Percentiles rank a stretch among this genome's conserved stretches.
phyloP scores from a whole-genome alignment of 148 eudicot genomes.

The Cornus kousa region DNA sequence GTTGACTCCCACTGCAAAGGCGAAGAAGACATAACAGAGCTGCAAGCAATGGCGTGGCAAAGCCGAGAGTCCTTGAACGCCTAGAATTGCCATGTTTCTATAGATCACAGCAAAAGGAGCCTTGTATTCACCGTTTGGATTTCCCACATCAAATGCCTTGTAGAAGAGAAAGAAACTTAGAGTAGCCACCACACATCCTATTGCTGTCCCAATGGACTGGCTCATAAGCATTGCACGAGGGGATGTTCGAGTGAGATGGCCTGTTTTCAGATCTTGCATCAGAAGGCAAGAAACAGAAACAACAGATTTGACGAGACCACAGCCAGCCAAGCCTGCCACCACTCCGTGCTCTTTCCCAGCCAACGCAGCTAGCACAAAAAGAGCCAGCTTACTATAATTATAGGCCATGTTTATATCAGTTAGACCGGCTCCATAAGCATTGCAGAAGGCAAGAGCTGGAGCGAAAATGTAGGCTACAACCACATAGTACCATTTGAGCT shows the following conservation, averaged over 20 bases:
- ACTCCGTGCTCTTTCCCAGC: constrained; percentile 22
- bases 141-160: constrained; percentile 24
- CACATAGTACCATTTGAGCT: constrained; percentile 25
- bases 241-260: constrained; percentile 23
- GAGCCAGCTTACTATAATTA: constrained; percentile 17
- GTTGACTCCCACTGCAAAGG: constrained; percentile 23
- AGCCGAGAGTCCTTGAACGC: constrained; percentile 24
- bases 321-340: constrained; percentile 25
- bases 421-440: constrained; percentile 12
- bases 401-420: constrained; percentile 22
- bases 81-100: background rate
- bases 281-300: constrained; percentile 13
- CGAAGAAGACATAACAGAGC: constrained; percentile 17
- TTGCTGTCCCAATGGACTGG: constrained; percentile 20
- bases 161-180: constrained; percentile 23
- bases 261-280: constrained; percentile 25
- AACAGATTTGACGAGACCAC: constrained; percentile 20
- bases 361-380: constrained; percentile 14
- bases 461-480: constrained; percentile 13
- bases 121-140: constrained; percentile 24
- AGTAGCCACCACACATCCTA: constrained; percentile 21
- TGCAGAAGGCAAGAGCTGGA: constrained; percentile 19
- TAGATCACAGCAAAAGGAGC: constrained; percentile 22
- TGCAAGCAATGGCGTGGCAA: constrained; percentile 22
- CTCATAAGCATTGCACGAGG: constrained; percentile 23